These are phyloP conservation scores for Leptoxyphium fumago DNA, from an alignment of 2,329 filamentous ascomycete genomes.

Conservation along the genomic window DNA sequence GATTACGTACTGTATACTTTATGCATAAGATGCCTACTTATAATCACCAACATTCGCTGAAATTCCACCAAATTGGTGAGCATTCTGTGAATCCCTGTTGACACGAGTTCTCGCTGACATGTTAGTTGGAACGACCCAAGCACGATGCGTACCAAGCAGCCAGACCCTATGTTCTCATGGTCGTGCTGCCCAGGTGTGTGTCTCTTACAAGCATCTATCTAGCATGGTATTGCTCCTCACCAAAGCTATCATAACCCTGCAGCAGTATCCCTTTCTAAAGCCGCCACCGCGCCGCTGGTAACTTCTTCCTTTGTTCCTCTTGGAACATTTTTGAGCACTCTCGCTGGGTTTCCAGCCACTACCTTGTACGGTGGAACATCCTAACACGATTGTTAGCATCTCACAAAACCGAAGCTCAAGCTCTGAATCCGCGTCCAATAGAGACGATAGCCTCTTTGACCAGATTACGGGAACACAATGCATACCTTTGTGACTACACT, in stretches of 20 bases:
- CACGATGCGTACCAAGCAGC: too few relatives aligned
- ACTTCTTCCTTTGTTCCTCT: constrained; percentile 13
- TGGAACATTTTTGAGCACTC: constrained; percentile 30
- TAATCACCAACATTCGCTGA: too few relatives aligned
- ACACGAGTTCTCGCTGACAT: too few relatives aligned
- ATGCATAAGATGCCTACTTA: too few relatives aligned
- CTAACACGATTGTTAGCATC: constrained; percentile 11
- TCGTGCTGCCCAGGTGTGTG: too few relatives aligned
- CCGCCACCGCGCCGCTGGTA: constrained; percentile 16
- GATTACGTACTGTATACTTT: too few relatives aligned
- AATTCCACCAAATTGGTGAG: too few relatives aligned
- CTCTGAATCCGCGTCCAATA: background rate
- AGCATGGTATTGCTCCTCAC: too few relatives aligned
- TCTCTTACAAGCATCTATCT: too few relatives aligned
- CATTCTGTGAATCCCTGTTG: too few relatives aligned
- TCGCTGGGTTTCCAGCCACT: constrained; percentile 54
- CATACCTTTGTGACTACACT: constrained; percentile 64
- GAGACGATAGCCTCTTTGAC: background rate
- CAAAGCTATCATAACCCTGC: background rate
- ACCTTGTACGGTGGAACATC: constrained; percentile 49
- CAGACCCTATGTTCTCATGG: too few relatives aligned
- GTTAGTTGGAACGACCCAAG: too few relatives aligned
- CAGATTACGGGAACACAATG: background rate
- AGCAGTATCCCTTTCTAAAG: constrained; percentile 23
- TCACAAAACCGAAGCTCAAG: background rate